Conservation (phyloP, 352 stramenopile genomes). For the Phytopythium sindhum region DNA sequence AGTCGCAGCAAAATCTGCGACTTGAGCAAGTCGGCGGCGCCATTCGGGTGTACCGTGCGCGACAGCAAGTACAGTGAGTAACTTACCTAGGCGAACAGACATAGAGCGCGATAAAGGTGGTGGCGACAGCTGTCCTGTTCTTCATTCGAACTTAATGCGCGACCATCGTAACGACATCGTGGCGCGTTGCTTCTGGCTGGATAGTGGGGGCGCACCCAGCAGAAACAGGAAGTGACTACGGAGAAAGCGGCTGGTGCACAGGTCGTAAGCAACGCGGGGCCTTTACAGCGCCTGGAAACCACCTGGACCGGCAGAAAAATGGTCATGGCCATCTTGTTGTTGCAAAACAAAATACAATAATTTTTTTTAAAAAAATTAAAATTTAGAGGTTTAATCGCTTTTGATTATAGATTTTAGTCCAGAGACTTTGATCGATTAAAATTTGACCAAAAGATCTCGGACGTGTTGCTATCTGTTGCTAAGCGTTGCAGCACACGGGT, state of each 20-base stretch:
- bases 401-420: too few relatives aligned
- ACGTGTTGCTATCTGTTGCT: too few relatives aligned
- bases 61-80: too few relatives aligned
- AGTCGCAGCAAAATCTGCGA: neutral
- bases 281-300: neutral
- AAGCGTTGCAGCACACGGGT: too few relatives aligned
- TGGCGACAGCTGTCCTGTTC: neutral
- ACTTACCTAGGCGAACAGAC: neutral
- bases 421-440: too few relatives aligned
- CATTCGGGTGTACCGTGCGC: too few relatives aligned
- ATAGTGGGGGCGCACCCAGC: neutral
- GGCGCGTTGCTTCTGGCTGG: too few relatives aligned
- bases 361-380: too few relatives aligned
- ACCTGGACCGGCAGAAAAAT: neutral
- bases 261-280: neutral
- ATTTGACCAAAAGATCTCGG: too few relatives aligned
- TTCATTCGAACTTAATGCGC: neutral
- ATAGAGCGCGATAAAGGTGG: neutral
- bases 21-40: neutral
- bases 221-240: neutral
- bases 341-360: too few relatives aligned
- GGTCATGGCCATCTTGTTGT: too few relatives aligned
- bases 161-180: neutral
- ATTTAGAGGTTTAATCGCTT: too few relatives aligned
- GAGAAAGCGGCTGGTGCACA: neutral